Evolutionary conservation across 225 moss, liverwort and hornwort species (phyloP).

Genomic region (Straminergon stramineum): DNA sequence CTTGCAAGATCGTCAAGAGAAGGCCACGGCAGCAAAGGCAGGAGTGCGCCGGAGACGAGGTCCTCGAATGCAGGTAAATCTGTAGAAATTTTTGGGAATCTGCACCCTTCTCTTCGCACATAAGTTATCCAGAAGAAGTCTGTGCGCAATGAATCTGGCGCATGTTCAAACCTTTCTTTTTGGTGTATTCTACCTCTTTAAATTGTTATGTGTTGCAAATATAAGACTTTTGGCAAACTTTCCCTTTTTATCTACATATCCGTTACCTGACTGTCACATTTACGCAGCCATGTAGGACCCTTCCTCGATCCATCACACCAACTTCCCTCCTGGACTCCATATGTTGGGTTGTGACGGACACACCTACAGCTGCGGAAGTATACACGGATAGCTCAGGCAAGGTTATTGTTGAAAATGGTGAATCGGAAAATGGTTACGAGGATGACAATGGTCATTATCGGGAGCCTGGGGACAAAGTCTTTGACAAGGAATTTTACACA

Average conservation of each 20-base stretch:
- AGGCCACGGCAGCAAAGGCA: conserved; percentile 40
- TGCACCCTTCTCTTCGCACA: neutral
- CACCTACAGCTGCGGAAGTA: conserved; percentile 38
- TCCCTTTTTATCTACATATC: neutral
- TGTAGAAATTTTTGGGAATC: neutral
- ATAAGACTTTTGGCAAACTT: neutral
- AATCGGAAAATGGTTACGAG: conserved; percentile 18
- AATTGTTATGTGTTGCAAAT: neutral
- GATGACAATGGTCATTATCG: conserved; percentile 14
- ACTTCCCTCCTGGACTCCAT: conserved; percentile 33
- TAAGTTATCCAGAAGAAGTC: neutral
- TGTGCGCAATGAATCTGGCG: neutral
- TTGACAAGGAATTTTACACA: conserved; percentile 44
- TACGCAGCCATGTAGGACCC: conserved; percentile 55
- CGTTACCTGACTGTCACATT: neutral
- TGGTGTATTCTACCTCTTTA: neutral
- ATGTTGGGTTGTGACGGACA: conserved; percentile 46
- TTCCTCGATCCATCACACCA: conserved; percentile 41
- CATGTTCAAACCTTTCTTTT: neutral
- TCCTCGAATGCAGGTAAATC: conserved; percentile 45
- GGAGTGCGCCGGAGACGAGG: conserved; percentile 54
- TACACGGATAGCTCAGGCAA: conserved; percentile 44
- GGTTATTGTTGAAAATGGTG: conserved; percentile 25
- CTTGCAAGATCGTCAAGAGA: conserved; percentile 46
- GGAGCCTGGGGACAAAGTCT: conserved; percentile 18